Evolutionary conservation across 2,329 filamentous ascomycete genomes (phyloP), one percentile per base, ranked within the genome.

Genomic region (Didymellaceae sp.): DNA sequence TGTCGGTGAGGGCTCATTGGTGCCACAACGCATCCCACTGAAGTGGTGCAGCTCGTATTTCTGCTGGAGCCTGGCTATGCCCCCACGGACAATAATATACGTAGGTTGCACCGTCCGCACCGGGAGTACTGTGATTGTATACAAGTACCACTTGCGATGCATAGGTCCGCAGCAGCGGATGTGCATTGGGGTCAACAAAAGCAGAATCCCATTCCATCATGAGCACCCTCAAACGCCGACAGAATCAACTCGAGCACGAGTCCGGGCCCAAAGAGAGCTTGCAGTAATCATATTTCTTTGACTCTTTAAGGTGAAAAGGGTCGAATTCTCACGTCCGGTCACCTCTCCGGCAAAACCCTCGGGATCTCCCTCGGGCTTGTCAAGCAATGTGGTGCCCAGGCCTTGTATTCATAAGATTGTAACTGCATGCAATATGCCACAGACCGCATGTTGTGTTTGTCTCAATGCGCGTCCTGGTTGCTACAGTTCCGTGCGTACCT

Each of bases 391-490:
- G 14, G 37, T 47, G 31, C 32, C 50, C 24, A 48, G 35, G 41
- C 48, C 43, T 45, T 54, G 55, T 42, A 47, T 51, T 30, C 56
- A 58, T 38, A 56, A 56, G 38, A 40, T 52, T 43, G 28, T 37
- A 20, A 40, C 46, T 14, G 42, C 44, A 46, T 57, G 55, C 48
- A 46, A 21, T 52, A 35, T 50, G 18, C 22, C 42, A 45, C 51
- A 48, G 35, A 26, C 40, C 26, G 25, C 35, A 24, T 57, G 58
- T 34, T 57, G 55, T 55, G 51, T 48, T 17, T 54, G 51, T 32
- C 34, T 44, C 41, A 52, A 54, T 33, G 43, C 43, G 41, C 57
- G 43, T 22, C 47, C 50, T 18, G 33, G 32, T 5, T 34, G 39
- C 17, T 32, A 16, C 34, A 45, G 28, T 16, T 50, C 42, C 39